Percentiles rank a stretch among this genome's conserved stretches.
These are phyloP conservation scores for Pleurotus salmoneostramineus DNA, from an alignment of 768 basidiomycete genomes.

Conservation along the genomic window DNA sequence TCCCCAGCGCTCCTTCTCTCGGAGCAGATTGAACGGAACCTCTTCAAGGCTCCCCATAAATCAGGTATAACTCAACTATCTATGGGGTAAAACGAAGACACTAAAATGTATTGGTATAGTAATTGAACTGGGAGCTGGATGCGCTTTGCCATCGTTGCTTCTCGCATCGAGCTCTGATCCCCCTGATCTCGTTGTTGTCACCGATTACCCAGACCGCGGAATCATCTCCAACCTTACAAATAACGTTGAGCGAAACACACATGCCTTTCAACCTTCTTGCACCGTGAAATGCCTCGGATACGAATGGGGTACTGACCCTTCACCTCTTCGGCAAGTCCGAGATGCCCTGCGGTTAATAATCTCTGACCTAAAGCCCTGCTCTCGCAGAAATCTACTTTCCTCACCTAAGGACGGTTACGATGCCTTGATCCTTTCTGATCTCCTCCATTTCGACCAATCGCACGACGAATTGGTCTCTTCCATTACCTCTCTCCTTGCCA, in stretches of 20 bases:
- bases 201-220: constrained; percentile 64
- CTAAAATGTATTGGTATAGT: constrained; percentile 30
- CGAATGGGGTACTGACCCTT: constrained; percentile 54
- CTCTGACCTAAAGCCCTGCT: neutral
- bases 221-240: constrained; percentile 53
- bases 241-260: constrained; percentile 51
- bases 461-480: constrained; percentile 56
- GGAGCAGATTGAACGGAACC: constrained; percentile 56
- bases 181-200: constrained; percentile 53
- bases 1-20: constrained; percentile 66
- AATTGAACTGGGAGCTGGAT: constrained; percentile 70
- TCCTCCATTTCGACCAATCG: constrained; percentile 64
- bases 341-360: neutral
- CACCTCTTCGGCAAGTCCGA: neutral
- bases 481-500: constrained; percentile 42
- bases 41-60: constrained; percentile 36
- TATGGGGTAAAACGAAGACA: neutral
- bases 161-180: constrained; percentile 38
- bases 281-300: constrained; percentile 45
- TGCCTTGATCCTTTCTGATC: constrained; percentile 63
- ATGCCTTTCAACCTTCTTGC: constrained; percentile 31
- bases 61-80: constrained; percentile 29
- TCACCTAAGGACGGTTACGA: constrained; percentile 39
- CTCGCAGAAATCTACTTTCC: constrained; percentile 17
- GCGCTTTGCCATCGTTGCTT: constrained; percentile 64